Evolutionary conservation across 1,139 yeast genomes (phyloP).

Genomic region (Lodderomyces orthopsilosis): DNA sequence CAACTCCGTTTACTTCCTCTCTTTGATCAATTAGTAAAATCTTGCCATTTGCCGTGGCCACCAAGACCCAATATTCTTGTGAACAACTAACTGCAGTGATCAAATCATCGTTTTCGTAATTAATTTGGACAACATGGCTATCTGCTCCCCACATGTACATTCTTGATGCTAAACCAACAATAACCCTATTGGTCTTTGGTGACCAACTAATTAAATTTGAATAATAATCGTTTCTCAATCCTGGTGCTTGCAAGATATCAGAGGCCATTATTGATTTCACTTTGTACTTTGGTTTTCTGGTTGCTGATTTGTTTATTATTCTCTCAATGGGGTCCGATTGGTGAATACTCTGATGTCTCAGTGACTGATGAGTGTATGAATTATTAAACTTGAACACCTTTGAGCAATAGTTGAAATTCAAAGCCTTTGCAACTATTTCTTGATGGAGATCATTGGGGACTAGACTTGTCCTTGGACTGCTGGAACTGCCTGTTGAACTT

Average conservation of each 20-base stretch:
- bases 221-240: conserved; percentile 76
- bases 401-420: conserved; percentile 36
- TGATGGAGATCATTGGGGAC: conserved; percentile 11
- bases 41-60: conserved; percentile 47
- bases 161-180: conserved; percentile 64
- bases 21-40: conserved; percentile 23
- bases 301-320: not conserved
- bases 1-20: conserved; percentile 9
- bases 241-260: conserved; percentile 62
- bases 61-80: conserved; percentile 43
- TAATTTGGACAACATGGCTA: conserved; percentile 38
- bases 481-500: conserved; percentile 1
- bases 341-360: not conserved
- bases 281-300: not conserved
- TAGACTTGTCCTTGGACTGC: conserved; percentile 1
- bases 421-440: conserved; percentile 44
- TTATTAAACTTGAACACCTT: conserved; percentile 31
- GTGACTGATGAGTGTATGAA: conserved; percentile 1
- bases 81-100: conserved; percentile 64
- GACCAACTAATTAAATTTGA: conserved; percentile 81
- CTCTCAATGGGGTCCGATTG: not conserved
- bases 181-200: conserved; percentile 45
- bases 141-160: conserved; percentile 68
- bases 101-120: conserved; percentile 26
- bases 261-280: conserved; percentile 12